phyloP scores from a whole-genome alignment of 805 yeast genomes.

The Metschnikowia henanensis region DNA sequence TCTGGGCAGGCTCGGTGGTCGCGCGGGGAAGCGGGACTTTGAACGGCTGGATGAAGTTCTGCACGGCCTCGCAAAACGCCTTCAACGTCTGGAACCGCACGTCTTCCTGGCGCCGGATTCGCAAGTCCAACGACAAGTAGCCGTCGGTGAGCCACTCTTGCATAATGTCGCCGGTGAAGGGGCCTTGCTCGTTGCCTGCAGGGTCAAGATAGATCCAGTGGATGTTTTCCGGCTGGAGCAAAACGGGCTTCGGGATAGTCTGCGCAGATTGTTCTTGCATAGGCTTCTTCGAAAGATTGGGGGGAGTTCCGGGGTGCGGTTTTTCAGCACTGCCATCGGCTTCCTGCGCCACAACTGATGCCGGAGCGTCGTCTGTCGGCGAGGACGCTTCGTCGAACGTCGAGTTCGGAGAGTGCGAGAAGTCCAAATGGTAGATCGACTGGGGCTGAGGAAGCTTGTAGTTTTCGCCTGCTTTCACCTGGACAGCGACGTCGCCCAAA shows the following conservation, averaged over 20 bases:
- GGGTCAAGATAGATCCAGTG: slow-evolving; percentile 78
- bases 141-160: slow-evolving; percentile 71
- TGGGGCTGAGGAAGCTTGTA: slow-evolving; percentile 32
- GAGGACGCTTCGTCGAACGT: slow-evolving; percentile 1
- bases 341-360: slow-evolving; percentile 1
- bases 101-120: slow-evolving; percentile 61
- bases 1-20: slow-evolving; percentile 1
- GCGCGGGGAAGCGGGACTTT: slow-evolving; percentile 50
- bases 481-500: slow-evolving; percentile 14
- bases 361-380: slow-evolving; percentile 1
- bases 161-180: slow-evolving; percentile 73
- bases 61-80: slow-evolving; percentile 50
- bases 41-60: slow-evolving; percentile 60
- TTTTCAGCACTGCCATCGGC: not conserved
- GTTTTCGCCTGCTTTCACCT: slow-evolving; percentile 23
- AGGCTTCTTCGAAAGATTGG: slow-evolving; percentile 2
- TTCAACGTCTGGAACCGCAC: slow-evolving; percentile 48
- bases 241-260: not conserved
- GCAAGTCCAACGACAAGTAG: slow-evolving; percentile 55
- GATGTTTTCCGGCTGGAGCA: slow-evolving; percentile 30
- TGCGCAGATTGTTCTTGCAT: not conserved
- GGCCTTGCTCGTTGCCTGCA: slow-evolving; percentile 73
- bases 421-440: slow-evolving; percentile 38
- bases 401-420: slow-evolving; percentile 18
- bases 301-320: not conserved